Evolutionary conservation across 2,329 filamentous ascomycete species (phyloP).

Genomic region (Rutstroemia sp.): DNA sequence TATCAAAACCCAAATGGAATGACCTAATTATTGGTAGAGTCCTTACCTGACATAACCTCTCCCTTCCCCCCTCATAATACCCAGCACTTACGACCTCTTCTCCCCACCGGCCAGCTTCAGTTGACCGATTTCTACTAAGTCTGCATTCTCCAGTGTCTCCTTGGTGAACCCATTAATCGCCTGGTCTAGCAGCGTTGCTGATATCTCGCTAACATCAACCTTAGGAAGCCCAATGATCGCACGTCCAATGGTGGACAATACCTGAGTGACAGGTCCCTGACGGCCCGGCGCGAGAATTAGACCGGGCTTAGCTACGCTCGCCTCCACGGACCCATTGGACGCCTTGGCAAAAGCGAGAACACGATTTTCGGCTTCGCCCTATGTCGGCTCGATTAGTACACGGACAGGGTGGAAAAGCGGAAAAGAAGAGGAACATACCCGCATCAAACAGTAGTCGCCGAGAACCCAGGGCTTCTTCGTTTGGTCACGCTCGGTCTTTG

Average conservation of each 20-base stretch:
- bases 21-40: too few species aligned
- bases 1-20: too few species aligned
- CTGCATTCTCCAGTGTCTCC: background rate
- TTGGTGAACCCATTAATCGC: background rate
- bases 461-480: constrained; percentile 34
- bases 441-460: constrained; percentile 37
- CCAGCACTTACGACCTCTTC: background rate
- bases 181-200: constrained; percentile 38
- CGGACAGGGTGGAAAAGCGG: background rate
- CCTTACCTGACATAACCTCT: too few species aligned
- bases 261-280: constrained; percentile 11
- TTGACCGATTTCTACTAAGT: constrained; percentile 15
- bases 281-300: constrained; percentile 32
- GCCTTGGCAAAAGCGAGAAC: constrained; percentile 36
- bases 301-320: constrained; percentile 36
- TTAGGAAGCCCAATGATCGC: constrained; percentile 28
- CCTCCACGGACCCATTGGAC: constrained; percentile 33
- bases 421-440: constrained; percentile 33
- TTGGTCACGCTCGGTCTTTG: constrained; percentile 37
- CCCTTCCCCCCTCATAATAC: too few species aligned
- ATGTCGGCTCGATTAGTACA: background rate
- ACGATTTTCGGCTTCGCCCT: constrained; percentile 41
- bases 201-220: constrained; percentile 32
- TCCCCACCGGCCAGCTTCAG: background rate
- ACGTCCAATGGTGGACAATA: constrained; percentile 18